Percentiles rank a stretch among this genome's conserved stretches.
Conservation (phyloP, 139 green algal species). For the Auxenochlorella protothecoides region DNA sequence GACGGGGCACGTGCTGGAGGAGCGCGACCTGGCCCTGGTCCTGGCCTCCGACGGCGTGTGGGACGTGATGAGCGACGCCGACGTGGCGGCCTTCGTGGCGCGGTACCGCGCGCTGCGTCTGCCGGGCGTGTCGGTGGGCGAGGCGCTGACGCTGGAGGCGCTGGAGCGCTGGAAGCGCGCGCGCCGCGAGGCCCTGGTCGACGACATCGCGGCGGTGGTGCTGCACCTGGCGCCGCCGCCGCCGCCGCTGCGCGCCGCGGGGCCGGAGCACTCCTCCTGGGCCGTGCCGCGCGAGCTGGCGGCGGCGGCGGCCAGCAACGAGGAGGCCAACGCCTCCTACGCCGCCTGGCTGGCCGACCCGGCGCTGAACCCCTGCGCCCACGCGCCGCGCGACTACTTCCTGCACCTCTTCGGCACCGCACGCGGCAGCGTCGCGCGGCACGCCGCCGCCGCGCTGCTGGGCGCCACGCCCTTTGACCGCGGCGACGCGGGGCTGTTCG, state of each 20-base stretch:
- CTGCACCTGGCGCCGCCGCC: slow-evolving; percentile 14
- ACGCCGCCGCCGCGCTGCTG: too few relatives aligned
- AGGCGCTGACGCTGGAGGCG: slow-evolving; percentile 35
- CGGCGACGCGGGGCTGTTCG: too few relatives aligned
- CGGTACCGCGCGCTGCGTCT: slow-evolving; percentile 10
- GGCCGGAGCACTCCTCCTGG: not conserved
- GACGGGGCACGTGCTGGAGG: slow-evolving; percentile 8
- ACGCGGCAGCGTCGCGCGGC: too few relatives aligned
- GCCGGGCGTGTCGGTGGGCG: slow-evolving; percentile 12
- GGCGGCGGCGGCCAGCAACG: slow-evolving; percentile 22
- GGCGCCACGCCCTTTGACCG: too few relatives aligned
- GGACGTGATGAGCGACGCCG: slow-evolving; percentile 44
- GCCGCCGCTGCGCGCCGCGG: not conserved
- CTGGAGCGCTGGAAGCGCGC: slow-evolving; percentile 32
- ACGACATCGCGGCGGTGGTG: slow-evolving; percentile 23
- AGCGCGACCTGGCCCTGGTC: slow-evolving; percentile 46
- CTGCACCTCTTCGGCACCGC: too few relatives aligned
- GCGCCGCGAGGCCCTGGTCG: slow-evolving; percentile 9
- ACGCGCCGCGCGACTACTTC: too few relatives aligned
- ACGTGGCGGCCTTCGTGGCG: slow-evolving; percentile 35
- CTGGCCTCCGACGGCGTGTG: slow-evolving; percentile 56
- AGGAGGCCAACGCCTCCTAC: slow-evolving; percentile 22
- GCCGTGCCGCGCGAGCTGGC: slow-evolving; percentile 7
- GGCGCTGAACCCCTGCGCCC: too few relatives aligned
- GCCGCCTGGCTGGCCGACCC: too few relatives aligned